A percentile compares a stretch with the other conserved stretches of the same genome.
phyloP scores from a whole-genome alignment of 352 stramenopile species.

The Peronospora tabacina region DNA sequence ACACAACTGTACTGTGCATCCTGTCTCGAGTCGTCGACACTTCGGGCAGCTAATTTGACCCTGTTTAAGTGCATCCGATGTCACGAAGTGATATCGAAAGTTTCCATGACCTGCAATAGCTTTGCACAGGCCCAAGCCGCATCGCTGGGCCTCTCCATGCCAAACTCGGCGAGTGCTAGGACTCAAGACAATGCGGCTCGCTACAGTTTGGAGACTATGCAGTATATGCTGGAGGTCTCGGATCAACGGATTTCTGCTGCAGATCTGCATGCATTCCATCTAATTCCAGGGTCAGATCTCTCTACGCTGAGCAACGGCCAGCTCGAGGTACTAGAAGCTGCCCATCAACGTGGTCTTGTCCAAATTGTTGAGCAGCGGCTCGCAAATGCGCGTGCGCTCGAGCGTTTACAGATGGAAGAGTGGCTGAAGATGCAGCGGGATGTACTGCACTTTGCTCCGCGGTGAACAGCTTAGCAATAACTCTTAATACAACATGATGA shows the following conservation, averaged over 20 bases:
- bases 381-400: constrained; percentile 42
- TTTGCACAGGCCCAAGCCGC: constrained; percentile 59
- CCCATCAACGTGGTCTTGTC: constrained; percentile 48
- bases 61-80: constrained; percentile 53
- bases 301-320: constrained; percentile 58
- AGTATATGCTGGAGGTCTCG: constrained; percentile 30
- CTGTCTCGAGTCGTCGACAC: constrained; percentile 38
- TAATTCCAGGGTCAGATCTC: constrained; percentile 48
- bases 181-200: constrained; percentile 6
- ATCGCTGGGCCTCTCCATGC: constrained; percentile 40
- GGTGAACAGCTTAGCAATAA: constrained; percentile 6
- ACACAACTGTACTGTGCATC: constrained; percentile 63
- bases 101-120: constrained; percentile 48
- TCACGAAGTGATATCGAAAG: constrained; percentile 30
- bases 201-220: constrained; percentile 44
- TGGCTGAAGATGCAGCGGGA: constrained; percentile 69
- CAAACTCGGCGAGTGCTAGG: constrained; percentile 7
- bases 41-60: constrained; percentile 15
- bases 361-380: constrained; percentile 60
- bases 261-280: constrained; percentile 37
- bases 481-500: constrained; percentile 1
- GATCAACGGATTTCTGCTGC: constrained; percentile 34
- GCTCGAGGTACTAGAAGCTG: constrained; percentile 60
- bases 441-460: constrained; percentile 37
- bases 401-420: constrained; percentile 61